Conservation (phyloP, 345 rosid genomes). For the Euclidium syriacum region DNA sequence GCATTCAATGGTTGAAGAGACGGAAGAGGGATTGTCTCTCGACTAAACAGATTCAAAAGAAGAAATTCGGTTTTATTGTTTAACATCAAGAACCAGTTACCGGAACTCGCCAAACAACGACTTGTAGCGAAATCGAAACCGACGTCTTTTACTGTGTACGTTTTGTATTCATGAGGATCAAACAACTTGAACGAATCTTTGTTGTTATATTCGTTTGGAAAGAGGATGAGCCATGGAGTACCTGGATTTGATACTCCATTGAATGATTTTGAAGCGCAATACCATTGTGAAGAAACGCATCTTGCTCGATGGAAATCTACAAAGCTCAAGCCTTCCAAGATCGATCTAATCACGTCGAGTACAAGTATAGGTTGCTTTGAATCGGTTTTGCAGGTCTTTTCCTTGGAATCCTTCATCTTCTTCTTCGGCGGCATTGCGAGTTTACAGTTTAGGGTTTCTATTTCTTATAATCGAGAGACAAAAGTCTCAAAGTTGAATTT, state of each 20-base stretch:
- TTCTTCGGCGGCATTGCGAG: background rate
- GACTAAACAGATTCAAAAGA: background rate
- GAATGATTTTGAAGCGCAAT: background rate
- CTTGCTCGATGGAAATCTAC: background rate
- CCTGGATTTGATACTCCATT: background rate
- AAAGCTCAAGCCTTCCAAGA: background rate
- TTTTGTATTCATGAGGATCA: background rate
- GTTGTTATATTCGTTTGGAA: background rate
- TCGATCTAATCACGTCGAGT: background rate
- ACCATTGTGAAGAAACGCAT: background rate
- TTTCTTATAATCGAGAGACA: no score
- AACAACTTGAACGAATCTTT: background rate
- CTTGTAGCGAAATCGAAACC: background rate
- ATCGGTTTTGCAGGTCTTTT: background rate
- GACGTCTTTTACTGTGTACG: background rate
- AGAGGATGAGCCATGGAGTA: background rate
- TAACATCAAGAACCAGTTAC: conserved; percentile 4
- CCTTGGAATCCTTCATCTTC: background rate
- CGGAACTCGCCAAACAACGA: background rate
- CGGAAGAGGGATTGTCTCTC: background rate
- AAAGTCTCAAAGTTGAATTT: no score
- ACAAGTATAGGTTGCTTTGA: background rate
- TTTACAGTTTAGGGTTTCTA: background rate
- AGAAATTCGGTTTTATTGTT: background rate
- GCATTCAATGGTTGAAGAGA: no score